A percentile compares a stretch with the other conserved stretches of the same genome.
These are phyloP conservation scores for Calonectria pseudoreteaudii DNA, from an alignment of 2,329 filamentous ascomycete species.

Conservation along the genomic window DNA sequence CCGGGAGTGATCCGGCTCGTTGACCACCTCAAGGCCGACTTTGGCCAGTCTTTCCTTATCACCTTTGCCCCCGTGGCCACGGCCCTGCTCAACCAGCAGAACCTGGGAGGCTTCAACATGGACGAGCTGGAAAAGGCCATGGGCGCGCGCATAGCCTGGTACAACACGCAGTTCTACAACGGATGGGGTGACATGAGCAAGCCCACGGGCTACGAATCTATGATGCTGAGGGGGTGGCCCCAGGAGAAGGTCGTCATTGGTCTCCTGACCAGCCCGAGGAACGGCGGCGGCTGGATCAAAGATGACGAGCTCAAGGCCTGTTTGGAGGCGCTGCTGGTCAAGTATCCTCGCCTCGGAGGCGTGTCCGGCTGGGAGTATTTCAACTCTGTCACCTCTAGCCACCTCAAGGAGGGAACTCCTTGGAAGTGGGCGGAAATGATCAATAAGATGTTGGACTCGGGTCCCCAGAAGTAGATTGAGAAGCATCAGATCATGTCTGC, in stretches of 20 bases:
- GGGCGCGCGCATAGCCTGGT: conserved; percentile 77
- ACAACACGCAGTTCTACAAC: conserved; percentile 91
- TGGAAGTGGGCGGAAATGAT: conserved; percentile 77
- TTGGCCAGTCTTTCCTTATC: conserved; percentile 76
- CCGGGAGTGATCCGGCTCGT: conserved; percentile 73
- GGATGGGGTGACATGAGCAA: conserved; percentile 75
- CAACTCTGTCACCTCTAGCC: conserved; percentile 69
- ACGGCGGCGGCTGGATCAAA: conserved; percentile 66
- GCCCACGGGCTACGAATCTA: conserved; percentile 56
- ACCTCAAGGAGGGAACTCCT: conserved; percentile 55
- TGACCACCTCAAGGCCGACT: conserved; percentile 74
- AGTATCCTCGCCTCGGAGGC: conserved; percentile 79
- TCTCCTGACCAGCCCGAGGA: conserved; percentile 78
- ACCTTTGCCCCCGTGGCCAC: conserved; percentile 84
- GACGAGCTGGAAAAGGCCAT: conserved; percentile 73
- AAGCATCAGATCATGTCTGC: background rate
- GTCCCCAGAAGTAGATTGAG: background rate
- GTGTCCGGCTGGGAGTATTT: conserved; percentile 96
- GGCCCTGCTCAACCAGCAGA: conserved; percentile 66
- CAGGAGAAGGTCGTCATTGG: conserved; percentile 80
- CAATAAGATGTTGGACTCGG: conserved; percentile 36
- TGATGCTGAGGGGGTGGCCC: conserved; percentile 73
- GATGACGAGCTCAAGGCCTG: conserved; percentile 58
- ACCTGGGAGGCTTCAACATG: conserved; percentile 85
- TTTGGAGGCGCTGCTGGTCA: conserved; percentile 51